These are phyloP conservation scores for Reticulascus tulasneorum DNA, from an alignment of 2,329 filamentous ascomycete genomes.

Conservation along the genomic window DNA sequence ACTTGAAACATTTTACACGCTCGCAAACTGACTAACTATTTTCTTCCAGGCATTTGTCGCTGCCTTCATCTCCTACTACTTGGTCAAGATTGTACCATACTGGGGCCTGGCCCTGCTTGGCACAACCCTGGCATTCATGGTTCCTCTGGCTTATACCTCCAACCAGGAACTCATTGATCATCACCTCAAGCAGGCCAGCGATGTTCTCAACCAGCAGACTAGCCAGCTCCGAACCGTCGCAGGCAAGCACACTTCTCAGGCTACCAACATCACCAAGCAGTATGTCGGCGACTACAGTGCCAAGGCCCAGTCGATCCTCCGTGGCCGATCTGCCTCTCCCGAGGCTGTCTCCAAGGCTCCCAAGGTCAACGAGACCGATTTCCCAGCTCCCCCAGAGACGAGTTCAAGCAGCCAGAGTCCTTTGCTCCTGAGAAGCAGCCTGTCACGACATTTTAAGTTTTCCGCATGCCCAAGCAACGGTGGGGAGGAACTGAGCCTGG, in stretches of 20 bases:
- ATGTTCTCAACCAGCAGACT: constrained; percentile 59
- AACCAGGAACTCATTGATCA: constrained; percentile 68
- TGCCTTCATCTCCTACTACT: constrained; percentile 63
- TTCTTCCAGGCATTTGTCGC: constrained; percentile 49
- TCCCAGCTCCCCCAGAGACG: constrained; percentile 15
- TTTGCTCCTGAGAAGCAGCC: constrained; percentile 22
- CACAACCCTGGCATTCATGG: constrained; percentile 57
- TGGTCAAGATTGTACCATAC: constrained; percentile 66
- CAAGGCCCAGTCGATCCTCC: constrained; percentile 63
- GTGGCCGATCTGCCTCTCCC: constrained; percentile 41
- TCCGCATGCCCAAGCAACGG: neutral
- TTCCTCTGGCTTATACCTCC: constrained; percentile 59
- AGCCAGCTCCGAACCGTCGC: constrained; percentile 58
- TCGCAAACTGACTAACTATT: constrained; percentile 2
- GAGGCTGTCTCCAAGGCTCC: constrained; percentile 32
- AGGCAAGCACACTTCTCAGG: constrained; percentile 60
- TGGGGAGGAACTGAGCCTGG: constrained; percentile 2
- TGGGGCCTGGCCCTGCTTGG: constrained; percentile 63
- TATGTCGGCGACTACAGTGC: constrained; percentile 64
- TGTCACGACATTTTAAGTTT: constrained; percentile 17
- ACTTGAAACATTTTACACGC: constrained; percentile 7
- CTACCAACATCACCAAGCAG: constrained; percentile 61
- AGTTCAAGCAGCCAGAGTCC: constrained; percentile 14
- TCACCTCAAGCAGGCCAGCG: constrained; percentile 54
- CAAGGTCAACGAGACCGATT: constrained; percentile 18